Percentiles rank a stretch among this genome's conserved stretches.
phyloP scores from a whole-genome alignment of 306 rosid genomes.

The Pterocarpus santalinus region DNA sequence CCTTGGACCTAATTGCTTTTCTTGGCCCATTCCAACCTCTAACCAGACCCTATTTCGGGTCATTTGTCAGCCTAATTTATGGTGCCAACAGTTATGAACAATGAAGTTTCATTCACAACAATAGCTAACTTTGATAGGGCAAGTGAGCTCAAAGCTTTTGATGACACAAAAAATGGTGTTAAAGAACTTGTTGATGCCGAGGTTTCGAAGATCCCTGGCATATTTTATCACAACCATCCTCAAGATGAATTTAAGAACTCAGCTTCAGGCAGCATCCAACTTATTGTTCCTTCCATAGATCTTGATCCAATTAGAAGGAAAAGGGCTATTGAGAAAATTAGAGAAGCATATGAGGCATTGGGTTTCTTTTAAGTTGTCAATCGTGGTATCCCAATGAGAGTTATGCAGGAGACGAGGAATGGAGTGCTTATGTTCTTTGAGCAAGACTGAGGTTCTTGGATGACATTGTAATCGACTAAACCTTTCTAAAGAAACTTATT shows the following conservation, averaged over 20 bases:
- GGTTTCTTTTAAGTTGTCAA: constrained; percentile 61
- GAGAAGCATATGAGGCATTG: constrained; percentile 55
- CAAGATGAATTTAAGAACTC: constrained; percentile 12
- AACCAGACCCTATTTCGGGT: too few species aligned
- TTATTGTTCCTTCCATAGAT: constrained; percentile 47
- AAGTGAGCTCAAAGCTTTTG: constrained; percentile 58
- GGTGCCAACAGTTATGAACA: neutral
- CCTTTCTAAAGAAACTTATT: too few species aligned
- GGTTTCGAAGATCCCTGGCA: constrained; percentile 55
- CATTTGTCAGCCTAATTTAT: too few species aligned
- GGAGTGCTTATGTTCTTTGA: constrained; percentile 56
- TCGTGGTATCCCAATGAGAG: constrained; percentile 50
- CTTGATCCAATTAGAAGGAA: constrained; percentile 37
- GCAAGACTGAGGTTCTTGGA: constrained; percentile 35
- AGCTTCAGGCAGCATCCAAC: constrained; percentile 1
- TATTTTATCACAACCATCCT: constrained; percentile 42
- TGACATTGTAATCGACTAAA: too few species aligned
- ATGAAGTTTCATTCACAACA: constrained; percentile 4
- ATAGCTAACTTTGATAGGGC: constrained; percentile 41
- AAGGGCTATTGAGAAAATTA: constrained; percentile 32
- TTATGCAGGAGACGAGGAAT: constrained; percentile 50
- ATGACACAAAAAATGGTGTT: constrained; percentile 64
- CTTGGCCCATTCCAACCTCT: too few species aligned
- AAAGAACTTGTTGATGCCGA: constrained; percentile 74
- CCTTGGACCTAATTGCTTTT: too few species aligned